phyloP scores from a whole-genome alignment of 805 yeast genomes.

The Metschnikowia amazonensis region DNA sequence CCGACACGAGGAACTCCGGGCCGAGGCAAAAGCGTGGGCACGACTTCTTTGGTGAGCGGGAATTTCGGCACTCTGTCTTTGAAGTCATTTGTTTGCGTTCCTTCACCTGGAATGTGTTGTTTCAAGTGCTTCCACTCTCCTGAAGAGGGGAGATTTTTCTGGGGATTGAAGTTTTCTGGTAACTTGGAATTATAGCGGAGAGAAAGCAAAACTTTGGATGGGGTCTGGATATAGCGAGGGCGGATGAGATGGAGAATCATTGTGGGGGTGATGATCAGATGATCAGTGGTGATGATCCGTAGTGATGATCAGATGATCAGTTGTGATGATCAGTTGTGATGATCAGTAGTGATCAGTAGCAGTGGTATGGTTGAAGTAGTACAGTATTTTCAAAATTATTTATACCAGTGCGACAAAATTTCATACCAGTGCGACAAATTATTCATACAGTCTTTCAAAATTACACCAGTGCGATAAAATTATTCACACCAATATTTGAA shows the following conservation, averaged over 20 bases:
- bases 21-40: slow-evolving; percentile 66
- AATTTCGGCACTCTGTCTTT: slow-evolving; percentile 62
- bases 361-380: too few relatives aligned
- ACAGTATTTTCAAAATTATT: too few relatives aligned
- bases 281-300: too few relatives aligned
- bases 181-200: slow-evolving; percentile 24
- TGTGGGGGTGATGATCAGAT: not conserved
- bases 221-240: not conserved
- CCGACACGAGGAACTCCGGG: slow-evolving; percentile 78
- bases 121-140: slow-evolving; percentile 43
- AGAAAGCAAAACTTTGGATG: not conserved
- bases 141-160: slow-evolving; percentile 28
- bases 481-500: too few relatives aligned
- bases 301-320: not conserved
- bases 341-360: not conserved
- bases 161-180: slow-evolving; percentile 30
- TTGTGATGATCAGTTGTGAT: too few relatives aligned
- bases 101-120: slow-evolving; percentile 57
- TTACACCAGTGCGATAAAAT: too few relatives aligned
- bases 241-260: not conserved
- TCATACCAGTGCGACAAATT: too few relatives aligned
- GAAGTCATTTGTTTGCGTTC: slow-evolving; percentile 40
- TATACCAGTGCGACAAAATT: too few relatives aligned
- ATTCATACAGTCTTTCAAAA: too few relatives aligned
- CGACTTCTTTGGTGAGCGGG: slow-evolving; percentile 59